Evolutionary conservation across 2,329 filamentous ascomycete species (phyloP).

Genomic region (Reticulascus tulasneorum): DNA sequence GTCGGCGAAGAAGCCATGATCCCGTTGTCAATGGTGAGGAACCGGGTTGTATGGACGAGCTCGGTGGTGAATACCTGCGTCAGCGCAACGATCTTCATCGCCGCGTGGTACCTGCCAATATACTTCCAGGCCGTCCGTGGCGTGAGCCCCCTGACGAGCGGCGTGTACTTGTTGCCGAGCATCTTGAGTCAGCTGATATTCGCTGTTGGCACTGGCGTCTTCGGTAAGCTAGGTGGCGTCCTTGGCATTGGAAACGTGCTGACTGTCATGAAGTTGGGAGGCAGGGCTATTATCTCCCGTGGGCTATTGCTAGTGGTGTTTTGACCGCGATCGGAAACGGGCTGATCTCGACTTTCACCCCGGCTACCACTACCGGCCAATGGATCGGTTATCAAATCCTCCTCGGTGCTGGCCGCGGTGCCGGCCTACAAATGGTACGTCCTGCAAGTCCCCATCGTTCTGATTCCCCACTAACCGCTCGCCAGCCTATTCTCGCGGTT

Average conservation of each 20-base stretch:
- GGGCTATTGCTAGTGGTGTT: conserved; percentile 7
- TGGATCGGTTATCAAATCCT: conserved; percentile 16
- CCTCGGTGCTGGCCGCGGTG: conserved; percentile 11
- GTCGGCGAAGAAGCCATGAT: conserved; percentile 22
- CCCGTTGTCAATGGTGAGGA: conserved; percentile 15
- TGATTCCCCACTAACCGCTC: background rate
- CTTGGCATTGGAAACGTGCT: background rate
- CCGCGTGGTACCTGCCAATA: conserved; percentile 27
- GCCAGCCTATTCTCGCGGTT: conserved; percentile 19
- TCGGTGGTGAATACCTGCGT: too few relatives aligned
- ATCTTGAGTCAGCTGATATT: conserved; percentile 20
- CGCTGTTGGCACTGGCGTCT: conserved; percentile 16
- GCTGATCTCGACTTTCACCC: conserved; percentile 13
- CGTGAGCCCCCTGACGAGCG: conserved; percentile 25
- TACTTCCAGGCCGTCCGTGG: conserved; percentile 28
- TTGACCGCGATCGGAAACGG: conserved; percentile 10
- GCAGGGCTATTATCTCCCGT: conserved; percentile 15
- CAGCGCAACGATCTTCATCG: conserved; percentile 34
- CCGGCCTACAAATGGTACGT: conserved; percentile 20
- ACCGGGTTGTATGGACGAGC: conserved; percentile 12
- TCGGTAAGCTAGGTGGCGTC: conserved; percentile 16
- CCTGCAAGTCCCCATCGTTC: conserved; percentile 27
- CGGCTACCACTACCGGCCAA: conserved; percentile 5
- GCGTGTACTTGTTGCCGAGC: conserved; percentile 26
- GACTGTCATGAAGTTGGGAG: conserved; percentile 5